Evolutionary conservation across 2,329 filamentous ascomycete species (phyloP), one percentile per base, ranked within the genome.

Genomic region (Fusarium pseudocircinatum): DNA sequence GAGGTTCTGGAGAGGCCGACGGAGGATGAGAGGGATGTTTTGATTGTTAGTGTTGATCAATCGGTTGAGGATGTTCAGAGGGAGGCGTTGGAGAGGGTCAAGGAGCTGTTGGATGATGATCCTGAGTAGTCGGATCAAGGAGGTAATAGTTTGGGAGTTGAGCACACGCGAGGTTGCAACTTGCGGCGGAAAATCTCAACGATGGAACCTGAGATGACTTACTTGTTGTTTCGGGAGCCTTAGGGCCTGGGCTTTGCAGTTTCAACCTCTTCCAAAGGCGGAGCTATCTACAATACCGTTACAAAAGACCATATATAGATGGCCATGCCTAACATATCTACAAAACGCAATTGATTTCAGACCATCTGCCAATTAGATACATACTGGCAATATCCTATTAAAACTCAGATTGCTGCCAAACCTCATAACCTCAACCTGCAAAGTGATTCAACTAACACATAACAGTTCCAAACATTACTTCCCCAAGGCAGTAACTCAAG

Each of bases 41-140:
- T 72, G 36, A 56, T 32, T 4, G 28, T 72, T 2, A 66, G 54
- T 12, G 69, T 72, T 20, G 64, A 72, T 26, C 69, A 72, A 22
- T 15, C 47, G 2, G 56, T 72, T 16, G 64, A 66, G 12, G 37
- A 36, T 22, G 70, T 72, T 4, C 64, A 72, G 32, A 60, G 16
- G 16, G 70, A 72, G n/a, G 70, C 70, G 6, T 18, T 72, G 42
- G 11, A 11, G 9, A 65, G 47, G 6, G 70, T 62, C 0, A 47
- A 30, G 3, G 69, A 65, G 15, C 20, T 72, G 16, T 37, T 72
- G 34, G 56, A 69, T 26, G 60, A 72, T 11, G 70, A 72, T 4
- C 22, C 46, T 5, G 37, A 56, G 24, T 39, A 22, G 20, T 22
- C 37, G 37, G 37, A 39, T 39, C 10, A 39, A 6, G 37, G 37